A percentile compares a stretch with the other conserved stretches of the same genome.
Conservation (phyloP, 2,329 filamentous ascomycete genomes). For the Cladorrhinum sp. region DNA sequence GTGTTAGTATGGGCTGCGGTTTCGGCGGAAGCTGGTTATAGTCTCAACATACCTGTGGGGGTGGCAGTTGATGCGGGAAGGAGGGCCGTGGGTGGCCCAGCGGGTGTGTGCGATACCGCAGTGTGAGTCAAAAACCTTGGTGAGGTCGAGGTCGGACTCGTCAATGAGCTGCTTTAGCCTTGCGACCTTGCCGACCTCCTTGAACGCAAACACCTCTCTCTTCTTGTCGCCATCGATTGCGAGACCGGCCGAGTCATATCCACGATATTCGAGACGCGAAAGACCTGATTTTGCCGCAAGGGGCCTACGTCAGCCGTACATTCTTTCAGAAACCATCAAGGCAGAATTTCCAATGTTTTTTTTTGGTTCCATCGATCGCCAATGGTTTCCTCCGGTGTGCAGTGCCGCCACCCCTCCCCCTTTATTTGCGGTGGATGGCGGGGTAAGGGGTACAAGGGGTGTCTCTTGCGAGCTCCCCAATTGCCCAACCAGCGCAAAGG, state of each 20-base stretch:
- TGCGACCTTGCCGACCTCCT: conserved; percentile 98
- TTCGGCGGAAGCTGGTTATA: not conserved
- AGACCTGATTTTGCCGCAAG: conserved; percentile 59
- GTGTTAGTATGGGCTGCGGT: conserved; percentile 20
- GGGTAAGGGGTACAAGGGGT: conserved; percentile 3
- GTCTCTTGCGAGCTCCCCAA: conserved; percentile 1
- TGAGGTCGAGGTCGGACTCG: conserved; percentile 75
- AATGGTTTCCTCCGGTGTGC: not conserved
- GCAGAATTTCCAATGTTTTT: too few relatives aligned
- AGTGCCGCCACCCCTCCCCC: not conserved
- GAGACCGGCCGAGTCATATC: conserved; percentile 96
- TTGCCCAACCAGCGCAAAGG: conserved; percentile 1
- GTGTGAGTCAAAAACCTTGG: conserved; percentile 95
- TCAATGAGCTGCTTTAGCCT: conserved; percentile 93
- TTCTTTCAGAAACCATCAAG: conserved; percentile 30
- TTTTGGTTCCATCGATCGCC: conserved; percentile 1
- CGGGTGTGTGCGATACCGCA: conserved; percentile 98
- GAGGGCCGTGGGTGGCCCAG: conserved; percentile 96
- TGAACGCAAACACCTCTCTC: conserved; percentile 95
- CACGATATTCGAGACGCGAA: conserved; percentile 93
- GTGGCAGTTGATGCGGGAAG: conserved; percentile 94
- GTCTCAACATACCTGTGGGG: conserved; percentile 75
- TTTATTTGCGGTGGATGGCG: conserved; percentile 9
- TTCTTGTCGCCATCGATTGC: conserved; percentile 98
- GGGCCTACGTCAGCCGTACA: conserved; percentile 21